phyloP scores from a whole-genome alignment of 305 asterid genomes.

The Solanum hybrid region DNA sequence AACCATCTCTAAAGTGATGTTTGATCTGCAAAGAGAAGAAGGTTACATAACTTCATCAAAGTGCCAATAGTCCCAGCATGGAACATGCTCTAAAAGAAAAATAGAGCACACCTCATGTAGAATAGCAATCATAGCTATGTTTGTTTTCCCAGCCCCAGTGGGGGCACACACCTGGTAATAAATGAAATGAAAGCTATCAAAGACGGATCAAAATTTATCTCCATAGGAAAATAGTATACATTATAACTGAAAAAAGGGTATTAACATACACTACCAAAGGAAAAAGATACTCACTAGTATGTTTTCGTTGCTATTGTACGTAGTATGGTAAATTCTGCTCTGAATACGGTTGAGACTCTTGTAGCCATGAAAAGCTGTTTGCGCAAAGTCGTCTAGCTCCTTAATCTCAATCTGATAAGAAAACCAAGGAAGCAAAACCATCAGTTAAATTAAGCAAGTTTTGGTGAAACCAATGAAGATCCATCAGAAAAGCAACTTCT shows the following conservation, averaged over 20 bases:
- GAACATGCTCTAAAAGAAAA: neutral
- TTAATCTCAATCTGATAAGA: slow-evolving; percentile 76
- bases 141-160: slow-evolving; percentile 98
- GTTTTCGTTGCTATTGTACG: slow-evolving; percentile 77
- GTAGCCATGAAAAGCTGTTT: slow-evolving; percentile 96
- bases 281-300: slow-evolving; percentile 51
- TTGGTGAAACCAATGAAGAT: slow-evolving; percentile 5
- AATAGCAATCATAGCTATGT: slow-evolving; percentile 88
- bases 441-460: slow-evolving; percentile 6
- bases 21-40: slow-evolving; percentile 43
- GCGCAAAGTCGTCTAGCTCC: slow-evolving; percentile 93
- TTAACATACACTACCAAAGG: neutral
- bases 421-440: neutral
- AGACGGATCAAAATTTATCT: slow-evolving; percentile 10
- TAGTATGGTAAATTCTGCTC: slow-evolving; percentile 87
- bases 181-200: slow-evolving; percentile 21
- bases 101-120: slow-evolving; percentile 67
- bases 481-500: neutral
- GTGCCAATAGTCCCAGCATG: slow-evolving; percentile 2
- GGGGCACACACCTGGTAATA: slow-evolving; percentile 91
- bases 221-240: neutral
- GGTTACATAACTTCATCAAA: slow-evolving; percentile 5
- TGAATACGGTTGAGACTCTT: slow-evolving; percentile 89
- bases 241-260: neutral
- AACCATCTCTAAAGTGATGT: slow-evolving; percentile 90